These are phyloP conservation scores for Leccinellum rugosiceps DNA, from an alignment of 768 basidiomycete species.

Conservation along the genomic window DNA sequence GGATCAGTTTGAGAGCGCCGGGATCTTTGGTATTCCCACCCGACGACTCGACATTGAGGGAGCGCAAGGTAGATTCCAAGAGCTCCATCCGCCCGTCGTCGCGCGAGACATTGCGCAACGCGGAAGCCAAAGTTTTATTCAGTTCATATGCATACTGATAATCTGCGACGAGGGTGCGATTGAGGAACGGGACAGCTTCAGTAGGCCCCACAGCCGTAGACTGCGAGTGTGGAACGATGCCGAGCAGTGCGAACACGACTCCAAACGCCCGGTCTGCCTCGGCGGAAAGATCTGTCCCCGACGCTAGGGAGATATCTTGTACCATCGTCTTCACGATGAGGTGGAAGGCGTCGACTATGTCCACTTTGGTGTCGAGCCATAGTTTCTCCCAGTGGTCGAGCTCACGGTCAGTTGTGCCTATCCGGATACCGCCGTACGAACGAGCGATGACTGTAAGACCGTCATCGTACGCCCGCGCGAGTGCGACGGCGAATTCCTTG, in stretches of 20 bases:
- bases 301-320: constrained; percentile 42
- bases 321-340: constrained; percentile 50
- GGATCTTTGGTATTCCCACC: constrained; percentile 34
- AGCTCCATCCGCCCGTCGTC: constrained; percentile 59
- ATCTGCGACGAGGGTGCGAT: constrained; percentile 64
- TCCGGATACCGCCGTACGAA: constrained; percentile 56
- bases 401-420: constrained; percentile 25
- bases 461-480: constrained; percentile 59
- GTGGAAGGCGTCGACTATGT: constrained; percentile 68
- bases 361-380: constrained; percentile 72
- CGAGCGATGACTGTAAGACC: constrained; percentile 53
- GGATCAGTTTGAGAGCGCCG: constrained; percentile 59
- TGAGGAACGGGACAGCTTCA: constrained; percentile 53
- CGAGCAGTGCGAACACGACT: constrained; percentile 56
- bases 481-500: constrained; percentile 50
- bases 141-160: constrained; percentile 70
- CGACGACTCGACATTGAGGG: constrained; percentile 31
- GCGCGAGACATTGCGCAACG: constrained; percentile 42
- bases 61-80: constrained; percentile 49
- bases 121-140: constrained; percentile 44
- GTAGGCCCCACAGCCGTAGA: constrained; percentile 11
- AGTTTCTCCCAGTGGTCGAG: constrained; percentile 67
- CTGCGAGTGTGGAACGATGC: constrained; percentile 31
- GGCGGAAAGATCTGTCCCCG: constrained; percentile 40
- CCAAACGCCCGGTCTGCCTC: constrained; percentile 56